Conservation (phyloP, 1,284 basidiomycete species). For the Boletus semigastroideus region DNA sequence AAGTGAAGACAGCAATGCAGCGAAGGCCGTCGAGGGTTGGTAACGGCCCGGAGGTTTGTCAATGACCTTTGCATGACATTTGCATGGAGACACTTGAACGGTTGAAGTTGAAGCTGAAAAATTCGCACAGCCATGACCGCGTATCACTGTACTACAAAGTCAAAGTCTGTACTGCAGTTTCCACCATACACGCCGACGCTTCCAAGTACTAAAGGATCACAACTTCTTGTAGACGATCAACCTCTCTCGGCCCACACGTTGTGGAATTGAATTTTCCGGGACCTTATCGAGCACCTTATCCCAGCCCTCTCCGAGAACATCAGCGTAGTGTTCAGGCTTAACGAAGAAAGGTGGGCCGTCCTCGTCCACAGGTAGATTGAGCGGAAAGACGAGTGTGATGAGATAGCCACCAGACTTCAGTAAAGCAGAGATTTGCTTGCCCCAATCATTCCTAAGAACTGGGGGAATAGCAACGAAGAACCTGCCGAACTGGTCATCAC, state of each 20-base stretch:
- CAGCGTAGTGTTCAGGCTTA: slow-evolving; percentile 55
- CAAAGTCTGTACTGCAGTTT: no score
- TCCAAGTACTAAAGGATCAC: slow-evolving; percentile 1
- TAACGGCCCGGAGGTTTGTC: slow-evolving; percentile 16
- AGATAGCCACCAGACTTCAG: slow-evolving; percentile 60
- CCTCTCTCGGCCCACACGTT: slow-evolving; percentile 33
- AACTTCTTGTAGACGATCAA: slow-evolving; percentile 15
- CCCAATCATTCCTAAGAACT: slow-evolving; percentile 54
- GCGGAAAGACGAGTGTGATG: slow-evolving; percentile 56
- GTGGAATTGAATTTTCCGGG: slow-evolving; percentile 41
- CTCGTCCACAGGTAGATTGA: slow-evolving; percentile 48
- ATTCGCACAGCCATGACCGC: slow-evolving; percentile 8
- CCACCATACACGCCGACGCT: no score
- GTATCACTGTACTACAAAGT: no score
- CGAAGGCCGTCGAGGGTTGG: slow-evolving; percentile 7
- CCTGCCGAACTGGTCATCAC: slow-evolving; percentile 3
- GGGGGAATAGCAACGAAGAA: slow-evolving; percentile 42
- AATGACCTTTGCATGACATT: slow-evolving; percentile 29
- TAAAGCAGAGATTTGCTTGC: slow-evolving; percentile 51
- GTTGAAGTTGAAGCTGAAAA: slow-evolving; percentile 8
- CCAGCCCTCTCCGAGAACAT: slow-evolving; percentile 53
- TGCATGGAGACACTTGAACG: slow-evolving; percentile 18
- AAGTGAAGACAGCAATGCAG: slow-evolving; percentile 12
- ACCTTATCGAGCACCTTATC: slow-evolving; percentile 54
- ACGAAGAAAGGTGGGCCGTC: slow-evolving; percentile 67